phyloP scores from a whole-genome alignment of 495 filamentous ascomycete species.

The Neohortaea acidophila region DNA sequence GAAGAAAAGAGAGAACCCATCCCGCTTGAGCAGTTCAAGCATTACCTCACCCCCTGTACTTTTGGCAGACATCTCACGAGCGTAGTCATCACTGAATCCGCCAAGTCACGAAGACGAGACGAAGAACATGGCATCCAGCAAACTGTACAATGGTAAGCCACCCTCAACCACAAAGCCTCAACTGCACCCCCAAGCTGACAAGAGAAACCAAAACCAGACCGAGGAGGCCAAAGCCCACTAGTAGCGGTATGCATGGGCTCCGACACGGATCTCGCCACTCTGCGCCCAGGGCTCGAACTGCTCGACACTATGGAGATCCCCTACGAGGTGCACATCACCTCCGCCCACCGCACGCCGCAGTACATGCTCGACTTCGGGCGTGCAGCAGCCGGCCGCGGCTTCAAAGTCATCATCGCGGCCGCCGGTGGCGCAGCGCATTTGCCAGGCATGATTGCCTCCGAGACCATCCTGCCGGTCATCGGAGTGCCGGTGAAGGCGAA shows the following conservation, averaged over 20 bases:
- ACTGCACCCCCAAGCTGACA: no score
- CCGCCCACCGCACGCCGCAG: conserved; percentile 79
- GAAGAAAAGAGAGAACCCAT: no score
- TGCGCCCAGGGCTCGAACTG: conserved; percentile 61
- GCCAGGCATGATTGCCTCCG: conserved; percentile 79
- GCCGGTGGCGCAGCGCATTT: conserved; percentile 86
- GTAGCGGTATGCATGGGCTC: conserved; percentile 91
- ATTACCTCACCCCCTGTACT: no score
- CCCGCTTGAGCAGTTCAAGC: no score
- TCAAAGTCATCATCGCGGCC: conserved; percentile 88
- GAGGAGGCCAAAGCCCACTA: conserved; percentile 33
- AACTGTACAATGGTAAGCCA: no score
- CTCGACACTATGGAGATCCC: conserved; percentile 65
- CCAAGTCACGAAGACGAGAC: no score
- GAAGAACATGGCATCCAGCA: no score
- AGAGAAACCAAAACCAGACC: no score
- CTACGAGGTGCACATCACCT: conserved; percentile 69
- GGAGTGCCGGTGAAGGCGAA: conserved; percentile 83
- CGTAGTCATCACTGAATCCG: no score
- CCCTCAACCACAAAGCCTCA: no score
- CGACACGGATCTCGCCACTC: conserved; percentile 72
- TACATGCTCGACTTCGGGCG: conserved; percentile 66
- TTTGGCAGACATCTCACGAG: no score
- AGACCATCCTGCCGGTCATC: conserved; percentile 76
- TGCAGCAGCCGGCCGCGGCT: conserved; percentile 47